Conservation (phyloP, 345 rosid species). For the Lumnitzera racemosa region DNA sequence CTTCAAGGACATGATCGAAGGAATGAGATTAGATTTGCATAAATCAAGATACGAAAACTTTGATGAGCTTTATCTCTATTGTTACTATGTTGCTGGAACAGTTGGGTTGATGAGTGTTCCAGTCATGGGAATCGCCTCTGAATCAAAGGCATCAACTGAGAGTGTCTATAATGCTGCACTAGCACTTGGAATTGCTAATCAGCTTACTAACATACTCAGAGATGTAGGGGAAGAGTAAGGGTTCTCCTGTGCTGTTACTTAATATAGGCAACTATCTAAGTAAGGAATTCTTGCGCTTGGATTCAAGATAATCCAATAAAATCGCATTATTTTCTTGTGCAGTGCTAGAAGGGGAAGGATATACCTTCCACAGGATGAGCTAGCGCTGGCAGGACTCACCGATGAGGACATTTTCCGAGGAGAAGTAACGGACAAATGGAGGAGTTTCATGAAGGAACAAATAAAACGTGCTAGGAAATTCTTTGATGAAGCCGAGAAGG, state of each 20-base stretch:
- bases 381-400: constrained; percentile 26
- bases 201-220: constrained; percentile 49
- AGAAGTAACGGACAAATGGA: constrained; percentile 39
- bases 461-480: constrained; percentile 44
- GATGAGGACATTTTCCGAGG: constrained; percentile 41
- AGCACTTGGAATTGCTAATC: constrained; percentile 50
- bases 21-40: constrained; percentile 39
- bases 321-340: background rate
- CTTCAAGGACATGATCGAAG: constrained; percentile 50
- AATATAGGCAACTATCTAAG: background rate
- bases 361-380: constrained; percentile 47
- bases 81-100: constrained; percentile 52
- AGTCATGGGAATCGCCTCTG: constrained; percentile 45
- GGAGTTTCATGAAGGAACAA: constrained; percentile 42
- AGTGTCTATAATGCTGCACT: constrained; percentile 43
- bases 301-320: background rate
- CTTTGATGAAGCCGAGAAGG: constrained; percentile 46
- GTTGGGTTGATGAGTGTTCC: constrained; percentile 54
- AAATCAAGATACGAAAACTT: constrained; percentile 36
- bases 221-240: constrained; percentile 60
- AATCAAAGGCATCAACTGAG: constrained; percentile 40
- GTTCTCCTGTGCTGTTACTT: background rate
- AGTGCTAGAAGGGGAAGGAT: constrained; percentile 49
- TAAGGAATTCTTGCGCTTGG: background rate
- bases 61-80: constrained; percentile 52